phyloP scores from a whole-genome alignment of 169 alveolate species.

The Eimeria falciformis region DNA sequence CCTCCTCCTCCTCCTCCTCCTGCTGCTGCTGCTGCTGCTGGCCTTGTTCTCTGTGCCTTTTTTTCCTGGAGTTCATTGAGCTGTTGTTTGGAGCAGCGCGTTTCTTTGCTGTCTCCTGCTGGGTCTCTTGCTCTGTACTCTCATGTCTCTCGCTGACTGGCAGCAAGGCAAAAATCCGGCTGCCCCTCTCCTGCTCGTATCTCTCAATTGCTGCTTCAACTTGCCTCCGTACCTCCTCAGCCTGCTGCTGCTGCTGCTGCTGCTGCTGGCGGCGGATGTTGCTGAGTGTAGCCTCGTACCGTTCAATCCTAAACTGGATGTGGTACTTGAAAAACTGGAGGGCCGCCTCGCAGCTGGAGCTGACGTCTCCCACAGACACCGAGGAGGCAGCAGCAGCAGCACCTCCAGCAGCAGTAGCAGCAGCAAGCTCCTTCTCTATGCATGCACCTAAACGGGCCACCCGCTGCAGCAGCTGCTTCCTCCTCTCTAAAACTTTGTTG shows the following conservation, averaged over 20 bases:
- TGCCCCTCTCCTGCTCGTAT: constrained; percentile 39
- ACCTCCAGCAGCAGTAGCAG: constrained; percentile 76
- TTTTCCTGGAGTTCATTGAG: not conserved
- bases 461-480: constrained; percentile 65
- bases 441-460: constrained; percentile 56
- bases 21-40: constrained; percentile 32
- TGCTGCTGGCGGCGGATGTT: constrained; percentile 34
- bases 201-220: constrained; percentile 40
- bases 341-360: constrained; percentile 79
- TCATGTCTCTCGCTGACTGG: not conserved
- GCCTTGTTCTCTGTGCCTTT: not conserved
- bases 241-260: constrained; percentile 28
- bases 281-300: not conserved
- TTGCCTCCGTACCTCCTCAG: not conserved
- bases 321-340: constrained; percentile 68
- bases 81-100: not conserved
- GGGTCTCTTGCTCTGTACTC: not conserved
- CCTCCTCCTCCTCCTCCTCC: not conserved
- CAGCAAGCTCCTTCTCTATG: constrained; percentile 71
- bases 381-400: constrained; percentile 10
- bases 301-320: constrained; percentile 62
- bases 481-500: constrained; percentile 85
- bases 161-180: constrained; percentile 32
- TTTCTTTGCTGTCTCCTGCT: not conserved
- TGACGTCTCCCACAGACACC: constrained; percentile 73